A percentile compares a stretch with the other conserved stretches of the same genome.
Conservation (phyloP, 208 protist species). For the Trypanosoma avium region DNA sequence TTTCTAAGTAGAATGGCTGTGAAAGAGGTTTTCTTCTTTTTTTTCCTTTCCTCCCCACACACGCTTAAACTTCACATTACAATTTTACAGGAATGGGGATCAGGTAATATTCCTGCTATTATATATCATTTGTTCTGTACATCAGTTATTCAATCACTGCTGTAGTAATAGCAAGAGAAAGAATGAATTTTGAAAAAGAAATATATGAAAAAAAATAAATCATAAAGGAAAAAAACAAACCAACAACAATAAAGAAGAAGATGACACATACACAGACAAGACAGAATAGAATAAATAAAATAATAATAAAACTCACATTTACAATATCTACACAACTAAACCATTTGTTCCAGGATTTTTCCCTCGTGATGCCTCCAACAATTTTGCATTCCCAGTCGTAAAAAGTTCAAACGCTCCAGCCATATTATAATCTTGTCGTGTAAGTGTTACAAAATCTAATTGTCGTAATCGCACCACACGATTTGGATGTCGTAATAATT, state of each 20-base stretch:
- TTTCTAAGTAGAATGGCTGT: too few relatives aligned
- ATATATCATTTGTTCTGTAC: too few relatives aligned
- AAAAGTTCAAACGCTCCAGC: slow-evolving; percentile 70
- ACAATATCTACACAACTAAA: background rate
- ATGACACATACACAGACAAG: too few relatives aligned
- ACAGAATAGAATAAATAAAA: too few relatives aligned
- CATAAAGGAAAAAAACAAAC: too few relatives aligned
- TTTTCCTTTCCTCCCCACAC: too few relatives aligned
- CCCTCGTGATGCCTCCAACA: slow-evolving; percentile 41
- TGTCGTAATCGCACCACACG: slow-evolving; percentile 55
- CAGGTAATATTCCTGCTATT: too few relatives aligned
- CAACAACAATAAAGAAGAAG: too few relatives aligned
- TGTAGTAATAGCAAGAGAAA: background rate
- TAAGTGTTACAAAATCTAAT: slow-evolving; percentile 82
- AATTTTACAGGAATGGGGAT: too few relatives aligned
- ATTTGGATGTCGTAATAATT: slow-evolving; percentile 50
- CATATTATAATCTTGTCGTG: slow-evolving; percentile 74
- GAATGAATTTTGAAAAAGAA: background rate
- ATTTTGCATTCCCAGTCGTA: slow-evolving; percentile 36
- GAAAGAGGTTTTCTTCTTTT: too few relatives aligned
- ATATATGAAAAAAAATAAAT: too few relatives aligned
- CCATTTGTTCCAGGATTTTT: slow-evolving; percentile 20
- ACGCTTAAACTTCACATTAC: too few relatives aligned
- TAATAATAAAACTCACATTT: slow-evolving; percentile 1
- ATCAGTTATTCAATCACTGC: background rate